Evolutionary conservation across 805 yeast genomes (phyloP), one percentile per base, ranked within the genome.

Genomic region (Candida odintsovae): DNA sequence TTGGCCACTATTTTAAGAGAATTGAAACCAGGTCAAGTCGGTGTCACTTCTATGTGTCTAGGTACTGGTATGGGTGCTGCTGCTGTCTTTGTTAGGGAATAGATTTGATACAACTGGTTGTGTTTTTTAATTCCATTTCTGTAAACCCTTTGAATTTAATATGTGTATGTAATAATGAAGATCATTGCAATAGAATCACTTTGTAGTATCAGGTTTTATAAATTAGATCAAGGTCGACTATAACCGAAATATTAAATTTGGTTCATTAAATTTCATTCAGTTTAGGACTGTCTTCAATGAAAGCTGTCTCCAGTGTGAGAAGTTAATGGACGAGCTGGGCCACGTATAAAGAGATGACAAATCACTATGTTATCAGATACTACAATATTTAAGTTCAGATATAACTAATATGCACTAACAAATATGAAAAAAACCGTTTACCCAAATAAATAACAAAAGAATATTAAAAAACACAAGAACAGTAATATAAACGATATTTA

Each of bases 61-160:
- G 98, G 98, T 60, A 89, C 97, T 31, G 98, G 98, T 58, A 92
- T 90, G 95, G 98, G 98, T 54, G 97, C 97, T 29, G 98, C 98
- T 41, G 85, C 92, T 13, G 73, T 90, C 40, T 76, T 92, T 57
- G 76, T 88, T 39, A 84, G 77, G 59, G 98, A 92, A 72, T 89
- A 33, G 36, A 16, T 28, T 25, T 28, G n/a, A 28, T 13, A 13
- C 31, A 13, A 13, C n/a, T 13, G 7, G 28, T 6, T 25, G 9
- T 25, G 3, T 25, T 28, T 28, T 13, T 13, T 28, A 4, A 4
- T 3, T 28, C 13, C 31, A 28, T 4, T 28, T 28, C 31, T 12
- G 31, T 4, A 4, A 3, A 4, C 7, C 31, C 31, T 28, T 28
- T 28, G 31, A 13, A 28, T 28, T 3, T 28, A 8, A 3, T 7